phyloP scores from a whole-genome alignment of 1,284 basidiomycete species.

The Thecaphora thlaspeos region DNA sequence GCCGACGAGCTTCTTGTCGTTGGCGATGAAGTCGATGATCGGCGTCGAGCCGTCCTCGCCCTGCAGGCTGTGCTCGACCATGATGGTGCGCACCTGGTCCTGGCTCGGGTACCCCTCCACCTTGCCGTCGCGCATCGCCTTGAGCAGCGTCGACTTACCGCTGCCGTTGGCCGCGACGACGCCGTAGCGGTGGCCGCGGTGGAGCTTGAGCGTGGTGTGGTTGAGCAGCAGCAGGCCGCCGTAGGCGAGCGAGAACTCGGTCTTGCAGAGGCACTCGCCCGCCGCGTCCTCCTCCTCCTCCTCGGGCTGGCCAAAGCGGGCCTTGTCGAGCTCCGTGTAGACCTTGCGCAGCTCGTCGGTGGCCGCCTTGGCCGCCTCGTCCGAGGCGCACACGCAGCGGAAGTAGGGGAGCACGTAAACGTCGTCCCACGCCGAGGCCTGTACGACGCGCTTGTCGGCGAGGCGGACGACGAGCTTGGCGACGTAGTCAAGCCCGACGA shows the following conservation, averaged over 20 bases:
- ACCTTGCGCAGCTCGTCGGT: slow-evolving; percentile 47
- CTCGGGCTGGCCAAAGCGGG: slow-evolving; percentile 52
- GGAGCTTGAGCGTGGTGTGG: slow-evolving; percentile 85
- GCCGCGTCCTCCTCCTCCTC: slow-evolving; percentile 69
- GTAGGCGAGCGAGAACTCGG: slow-evolving; percentile 92
- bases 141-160: slow-evolving; percentile 94
- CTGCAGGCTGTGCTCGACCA: slow-evolving; percentile 95
- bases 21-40: slow-evolving; percentile 83
- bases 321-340: slow-evolving; percentile 50
- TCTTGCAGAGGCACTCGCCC: slow-evolving; percentile 77
- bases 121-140: slow-evolving; percentile 89
- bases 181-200: slow-evolving; percentile 84
- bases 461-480: slow-evolving; percentile 46
- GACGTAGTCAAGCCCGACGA: slow-evolving; percentile 47
- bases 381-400: slow-evolving; percentile 54
- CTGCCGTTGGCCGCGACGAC: slow-evolving; percentile 93
- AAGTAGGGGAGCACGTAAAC: slow-evolving; percentile 58
- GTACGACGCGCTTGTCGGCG: slow-evolving; percentile 54
- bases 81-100: slow-evolving; percentile 79
- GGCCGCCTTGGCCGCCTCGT: slow-evolving; percentile 41
- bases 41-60: slow-evolving; percentile 80
- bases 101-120: slow-evolving; percentile 91
- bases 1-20: slow-evolving; percentile 63
- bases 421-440: slow-evolving; percentile 53
- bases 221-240: slow-evolving; percentile 92